Conservation (phyloP, 2,329 filamentous ascomycete species). For the Rutstroemia sp. region DNA sequence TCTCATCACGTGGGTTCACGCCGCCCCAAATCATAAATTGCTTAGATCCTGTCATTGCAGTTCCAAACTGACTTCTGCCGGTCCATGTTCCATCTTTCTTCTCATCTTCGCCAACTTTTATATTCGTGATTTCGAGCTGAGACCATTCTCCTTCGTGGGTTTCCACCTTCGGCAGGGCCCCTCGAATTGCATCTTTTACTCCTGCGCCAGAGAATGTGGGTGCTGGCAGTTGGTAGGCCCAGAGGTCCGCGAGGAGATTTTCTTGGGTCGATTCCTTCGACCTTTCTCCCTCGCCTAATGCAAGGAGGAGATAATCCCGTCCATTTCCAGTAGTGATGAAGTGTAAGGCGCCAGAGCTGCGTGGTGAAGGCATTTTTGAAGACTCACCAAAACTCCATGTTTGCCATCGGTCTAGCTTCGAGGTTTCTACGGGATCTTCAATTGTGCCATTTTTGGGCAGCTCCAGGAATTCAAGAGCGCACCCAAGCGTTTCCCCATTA, state of each 20-base stretch:
- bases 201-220: background rate
- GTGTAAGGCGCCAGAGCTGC: background rate
- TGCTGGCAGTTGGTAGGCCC: background rate
- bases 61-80: background rate
- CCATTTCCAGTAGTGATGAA: background rate
- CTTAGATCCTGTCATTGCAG: constrained; percentile 3
- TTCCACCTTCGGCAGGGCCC: background rate
- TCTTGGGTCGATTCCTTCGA: background rate
- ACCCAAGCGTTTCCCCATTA: background rate
- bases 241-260: background rate
- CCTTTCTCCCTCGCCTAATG: background rate
- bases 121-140: background rate
- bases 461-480: background rate
- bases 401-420: background rate
- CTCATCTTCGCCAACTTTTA: background rate
- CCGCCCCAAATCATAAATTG: constrained; percentile 7
- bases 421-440: background rate
- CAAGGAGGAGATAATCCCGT: background rate
- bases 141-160: background rate
- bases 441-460: background rate
- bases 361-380: background rate
- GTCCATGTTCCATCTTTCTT: constrained; percentile 2
- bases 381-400: background rate
- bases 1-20: background rate
- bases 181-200: background rate